Evolutionary conservation across 2,329 filamentous ascomycete genomes (phyloP), one percentile per base, ranked within the genome.

Genomic region (Trichoderma sp.): DNA sequence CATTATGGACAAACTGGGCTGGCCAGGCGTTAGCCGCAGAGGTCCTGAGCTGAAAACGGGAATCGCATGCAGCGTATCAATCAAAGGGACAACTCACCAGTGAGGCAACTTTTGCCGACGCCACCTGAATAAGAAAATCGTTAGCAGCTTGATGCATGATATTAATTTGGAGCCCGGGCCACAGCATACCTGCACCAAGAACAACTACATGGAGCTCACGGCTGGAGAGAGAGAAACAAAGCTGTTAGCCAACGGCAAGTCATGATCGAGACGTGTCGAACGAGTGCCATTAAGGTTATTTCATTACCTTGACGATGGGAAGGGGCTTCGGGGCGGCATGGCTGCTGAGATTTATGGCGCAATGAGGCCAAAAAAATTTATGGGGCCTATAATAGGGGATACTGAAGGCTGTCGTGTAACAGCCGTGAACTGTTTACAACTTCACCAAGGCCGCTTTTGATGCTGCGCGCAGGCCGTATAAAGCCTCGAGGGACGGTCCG

Each of bases 1-100:
- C 91, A 82, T 96, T 94, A 80, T 96, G 93, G 64, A 97, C 93
- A 76, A 96, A 97, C 85, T 97, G 93, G 76, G 94, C 93, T 93
- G 72, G 71, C 72, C 68, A 64, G 70, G 57, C 62, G 74, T 75
- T 21, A 75, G 73, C 63, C 65, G 68, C 70, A 57, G 64, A 8
- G 10, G 70, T 49, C 70, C 52, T 13, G 27, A 56, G 43, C 52
- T 53, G 16, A 35, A 21, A n/a, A 31, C 16, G 43, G 29, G 13
- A 35, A 55, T n/a, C n/a, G 49, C 55, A 40, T 14, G 69, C 19
- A 31, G 2, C 14, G 37, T n/a, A 21, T 79, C n/a, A n/a, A 11
- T n/a, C 27, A 62, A 10, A 7, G n/a, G 10, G 47, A 24, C 11
- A 43, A 47, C 84, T 79, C 84, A 96, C 93, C 92, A 80, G 93